phyloP scores from a whole-genome alignment of 768 basidiomycete species.

The Mycena rosella region DNA sequence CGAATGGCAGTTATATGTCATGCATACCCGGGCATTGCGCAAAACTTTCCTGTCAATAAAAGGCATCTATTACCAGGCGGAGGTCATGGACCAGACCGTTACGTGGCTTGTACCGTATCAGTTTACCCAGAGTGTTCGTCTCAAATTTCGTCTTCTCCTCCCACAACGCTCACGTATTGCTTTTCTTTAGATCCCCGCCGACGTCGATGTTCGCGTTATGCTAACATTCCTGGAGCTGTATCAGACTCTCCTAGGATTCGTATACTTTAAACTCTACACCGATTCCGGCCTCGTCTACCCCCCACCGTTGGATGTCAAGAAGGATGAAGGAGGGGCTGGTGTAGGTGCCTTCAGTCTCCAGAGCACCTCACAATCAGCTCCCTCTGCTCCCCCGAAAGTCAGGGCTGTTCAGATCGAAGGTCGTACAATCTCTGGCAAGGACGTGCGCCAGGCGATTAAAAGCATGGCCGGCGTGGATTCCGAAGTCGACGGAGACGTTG shows the following conservation, averaged over 20 bases:
- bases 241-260: slow-evolving; percentile 95
- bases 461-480: slow-evolving; percentile 52
- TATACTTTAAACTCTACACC: slow-evolving; percentile 98
- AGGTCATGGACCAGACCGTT: slow-evolving; percentile 91
- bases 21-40: slow-evolving; percentile 86
- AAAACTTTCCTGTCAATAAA: slow-evolving; percentile 98
- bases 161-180: slow-evolving; percentile 19
- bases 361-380: slow-evolving; percentile 50
- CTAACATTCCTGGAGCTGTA: slow-evolving; percentile 98
- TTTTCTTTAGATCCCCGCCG: slow-evolving; percentile 80
- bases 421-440: slow-evolving; percentile 61
- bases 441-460: slow-evolving; percentile 75
- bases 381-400: slow-evolving; percentile 58
- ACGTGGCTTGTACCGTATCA: slow-evolving; percentile 98
- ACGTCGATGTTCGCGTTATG: slow-evolving; percentile 98
- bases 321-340: slow-evolving; percentile 89
- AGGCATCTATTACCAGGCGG: slow-evolving; percentile 97
- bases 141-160: slow-evolving; percentile 6
- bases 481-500: slow-evolving; percentile 49
- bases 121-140: slow-evolving; percentile 91
- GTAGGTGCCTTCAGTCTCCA: slow-evolving; percentile 89
- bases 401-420: slow-evolving; percentile 62
- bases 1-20: slow-evolving; percentile 97
- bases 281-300: slow-evolving; percentile 94
- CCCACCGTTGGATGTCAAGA: slow-evolving; percentile 86